phyloP scores from a whole-genome alignment of 2,329 filamentous ascomycete genomes.

The Aspergillus carbonarius region DNA sequence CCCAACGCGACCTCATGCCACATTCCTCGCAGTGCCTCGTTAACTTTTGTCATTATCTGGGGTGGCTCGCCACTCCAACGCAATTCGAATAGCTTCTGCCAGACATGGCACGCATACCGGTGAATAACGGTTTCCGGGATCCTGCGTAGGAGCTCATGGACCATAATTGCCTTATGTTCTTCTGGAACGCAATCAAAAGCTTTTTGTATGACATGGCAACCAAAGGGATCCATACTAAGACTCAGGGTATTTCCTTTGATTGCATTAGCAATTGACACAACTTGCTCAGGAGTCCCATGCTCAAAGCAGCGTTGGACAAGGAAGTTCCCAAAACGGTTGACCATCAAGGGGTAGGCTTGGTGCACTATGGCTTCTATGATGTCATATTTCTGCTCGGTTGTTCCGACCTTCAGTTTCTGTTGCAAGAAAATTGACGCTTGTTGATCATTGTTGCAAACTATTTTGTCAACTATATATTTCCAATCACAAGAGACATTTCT shows the following conservation, averaged over 20 bases:
- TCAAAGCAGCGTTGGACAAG: slow-evolving; percentile 98
- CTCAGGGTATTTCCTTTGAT: slow-evolving; percentile 92
- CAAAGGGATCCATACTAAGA: slow-evolving; percentile 97
- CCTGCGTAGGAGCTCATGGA: slow-evolving; percentile 90
- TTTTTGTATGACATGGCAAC: slow-evolving; percentile 97
- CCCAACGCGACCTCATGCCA: slow-evolving; percentile 98
- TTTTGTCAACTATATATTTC: slow-evolving; percentile 99
- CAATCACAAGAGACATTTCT: slow-evolving; percentile 97
- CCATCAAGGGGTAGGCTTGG: slow-evolving; percentile 93
- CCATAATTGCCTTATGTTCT: slow-evolving; percentile 97
- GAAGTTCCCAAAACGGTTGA: slow-evolving; percentile 98
- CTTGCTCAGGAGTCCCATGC: slow-evolving; percentile 90
- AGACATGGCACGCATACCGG: slow-evolving; percentile 97
- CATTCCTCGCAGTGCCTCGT: slow-evolving; percentile 91
- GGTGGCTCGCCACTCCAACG: slow-evolving; percentile 93
- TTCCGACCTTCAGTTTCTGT: slow-evolving; percentile 97
- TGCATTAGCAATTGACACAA: slow-evolving; percentile 89
- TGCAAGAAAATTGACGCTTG: slow-evolving; percentile 98
- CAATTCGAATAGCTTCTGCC: slow-evolving; percentile 98
- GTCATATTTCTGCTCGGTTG: slow-evolving; percentile 91
- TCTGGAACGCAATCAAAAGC: slow-evolving; percentile 97
- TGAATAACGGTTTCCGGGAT: slow-evolving; percentile 98
- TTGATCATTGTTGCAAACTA: slow-evolving; percentile 98
- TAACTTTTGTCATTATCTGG: slow-evolving; percentile 98
- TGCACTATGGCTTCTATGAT: slow-evolving; percentile 96